Evolutionary conservation across 768 basidiomycete genomes (phyloP).

Genomic region (Naematelia aurantialba): DNA sequence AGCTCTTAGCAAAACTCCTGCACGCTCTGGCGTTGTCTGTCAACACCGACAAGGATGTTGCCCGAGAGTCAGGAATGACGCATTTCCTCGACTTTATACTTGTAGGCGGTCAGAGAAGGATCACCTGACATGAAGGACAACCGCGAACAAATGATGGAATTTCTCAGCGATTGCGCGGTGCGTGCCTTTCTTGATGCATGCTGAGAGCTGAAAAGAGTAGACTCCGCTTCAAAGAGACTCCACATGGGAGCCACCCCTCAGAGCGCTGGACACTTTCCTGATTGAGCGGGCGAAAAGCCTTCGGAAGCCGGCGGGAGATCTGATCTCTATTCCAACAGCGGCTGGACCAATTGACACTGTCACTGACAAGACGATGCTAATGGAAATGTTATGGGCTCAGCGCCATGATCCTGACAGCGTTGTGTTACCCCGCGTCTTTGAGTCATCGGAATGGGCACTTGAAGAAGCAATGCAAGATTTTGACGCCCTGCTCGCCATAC

Average conservation of each 20-base stretch:
- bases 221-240: background rate
- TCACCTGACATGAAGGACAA: constrained; percentile 8
- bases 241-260: background rate
- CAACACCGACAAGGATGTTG: constrained; percentile 11
- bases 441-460: background rate
- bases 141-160: constrained; percentile 19
- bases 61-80: constrained; percentile 5
- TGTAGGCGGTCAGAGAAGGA: constrained; percentile 2
- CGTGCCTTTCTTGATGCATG: too few relatives aligned
- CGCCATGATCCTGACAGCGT: constrained; percentile 1
- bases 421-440: constrained; percentile 3
- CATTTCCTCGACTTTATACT: constrained; percentile 12
- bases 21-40: constrained; percentile 24
- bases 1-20: constrained; percentile 23
- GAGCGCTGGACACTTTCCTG: constrained; percentile 9
- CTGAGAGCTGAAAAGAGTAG: constrained; percentile 2
- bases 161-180: constrained; percentile 16
- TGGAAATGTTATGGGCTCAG: constrained; percentile 13
- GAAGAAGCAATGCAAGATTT: background rate
- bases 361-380: constrained; percentile 16
- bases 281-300: background rate
- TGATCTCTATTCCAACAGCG: constrained; percentile 12
- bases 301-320: background rate
- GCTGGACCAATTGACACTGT: constrained; percentile 17
- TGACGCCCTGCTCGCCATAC: background rate